Evolutionary conservation across 106 monocot genomes (phyloP), one percentile per base, ranked within the genome.

Genomic region (Posidonia australis): DNA sequence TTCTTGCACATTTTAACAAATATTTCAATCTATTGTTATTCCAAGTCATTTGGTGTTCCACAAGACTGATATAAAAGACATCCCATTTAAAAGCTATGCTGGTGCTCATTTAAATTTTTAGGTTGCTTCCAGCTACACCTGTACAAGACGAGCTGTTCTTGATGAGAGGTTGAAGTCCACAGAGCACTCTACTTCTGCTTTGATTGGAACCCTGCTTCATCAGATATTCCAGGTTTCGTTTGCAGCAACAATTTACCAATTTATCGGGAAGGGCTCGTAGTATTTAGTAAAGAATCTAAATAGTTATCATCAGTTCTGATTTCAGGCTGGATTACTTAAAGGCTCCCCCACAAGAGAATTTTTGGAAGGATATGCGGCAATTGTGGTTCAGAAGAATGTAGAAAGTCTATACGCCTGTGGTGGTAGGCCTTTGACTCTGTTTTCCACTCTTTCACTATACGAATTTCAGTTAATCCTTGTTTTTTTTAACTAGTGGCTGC

Each of bases 61-160:
- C 7, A 7, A 7, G 5, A 36, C 36, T 36, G 36, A 36, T 36
- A 4, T 36, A 36, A 36, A 36, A 7, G 7, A 36, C 2, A 36
- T n/a, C n/a, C n/a, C n/a, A n/a, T 36, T 36, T 36, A 36, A 36
- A 36, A 36, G n/a, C n/a, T 36, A 36, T 57, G 57, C 3, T 57
- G 29, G 5, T 57, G 3, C 27, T 57, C 12, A 0, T 13, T 28
- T 21, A 0, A 16, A 47, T 41, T 32, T 51, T 49, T 72, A 98
- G 98, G 98, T 98, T 75, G 82, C 91, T 51, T 90, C 98, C 64
- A 98, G 98, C 74, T 98, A 91, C 61, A 84, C 14, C 75, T 98
- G 98, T 69, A 66, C 84, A 44, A 78, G 98, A 59, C 78, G 91
- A 55, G 74, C 87, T 68, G 83, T 91, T 71, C 83, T 98, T 79